Evolutionary conservation across 257 asterid genomes (phyloP).

Genomic region (Lithospermum erythrorhizon): DNA sequence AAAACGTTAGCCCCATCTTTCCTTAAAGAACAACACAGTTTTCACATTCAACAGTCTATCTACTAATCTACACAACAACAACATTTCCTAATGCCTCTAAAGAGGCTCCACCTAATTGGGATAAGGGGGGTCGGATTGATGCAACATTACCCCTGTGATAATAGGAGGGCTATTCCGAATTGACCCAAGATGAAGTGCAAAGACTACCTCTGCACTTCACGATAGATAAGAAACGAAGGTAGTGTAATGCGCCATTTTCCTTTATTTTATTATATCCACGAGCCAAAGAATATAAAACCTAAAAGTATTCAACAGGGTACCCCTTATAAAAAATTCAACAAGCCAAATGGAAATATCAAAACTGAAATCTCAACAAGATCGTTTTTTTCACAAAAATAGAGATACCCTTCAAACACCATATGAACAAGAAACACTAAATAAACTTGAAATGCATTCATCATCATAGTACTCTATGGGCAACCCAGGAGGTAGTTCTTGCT

Average conservation of each 20-base stretch:
- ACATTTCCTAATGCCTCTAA: no score
- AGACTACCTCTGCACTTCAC: no score
- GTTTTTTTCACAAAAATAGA: background rate
- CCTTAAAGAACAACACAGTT: slow-evolving; percentile 5
- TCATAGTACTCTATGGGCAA: slow-evolving; percentile 80
- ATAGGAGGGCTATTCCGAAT: no score
- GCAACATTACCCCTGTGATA: background rate
- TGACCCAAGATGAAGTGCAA: no score
- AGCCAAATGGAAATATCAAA: background rate
- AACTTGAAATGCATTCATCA: slow-evolving; percentile 40
- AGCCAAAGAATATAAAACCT: no score
- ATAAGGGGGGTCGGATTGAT: no score
- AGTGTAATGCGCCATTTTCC: no score
- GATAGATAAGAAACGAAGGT: no score
- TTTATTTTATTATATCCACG: no score
- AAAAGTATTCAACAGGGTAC: no score
- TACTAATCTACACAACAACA: no score
- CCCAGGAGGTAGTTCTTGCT: slow-evolving; percentile 38
- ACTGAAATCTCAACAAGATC: background rate
- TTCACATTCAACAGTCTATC: background rate
- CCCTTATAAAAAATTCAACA: background rate
- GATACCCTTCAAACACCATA: background rate
- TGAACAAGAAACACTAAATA: background rate
- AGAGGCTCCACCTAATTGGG: no score
- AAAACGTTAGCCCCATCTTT: slow-evolving; percentile 19